Evolutionary conservation across 805 yeast genomes (phyloP).

Genomic region (Kluyveromyces lactis): DNA sequence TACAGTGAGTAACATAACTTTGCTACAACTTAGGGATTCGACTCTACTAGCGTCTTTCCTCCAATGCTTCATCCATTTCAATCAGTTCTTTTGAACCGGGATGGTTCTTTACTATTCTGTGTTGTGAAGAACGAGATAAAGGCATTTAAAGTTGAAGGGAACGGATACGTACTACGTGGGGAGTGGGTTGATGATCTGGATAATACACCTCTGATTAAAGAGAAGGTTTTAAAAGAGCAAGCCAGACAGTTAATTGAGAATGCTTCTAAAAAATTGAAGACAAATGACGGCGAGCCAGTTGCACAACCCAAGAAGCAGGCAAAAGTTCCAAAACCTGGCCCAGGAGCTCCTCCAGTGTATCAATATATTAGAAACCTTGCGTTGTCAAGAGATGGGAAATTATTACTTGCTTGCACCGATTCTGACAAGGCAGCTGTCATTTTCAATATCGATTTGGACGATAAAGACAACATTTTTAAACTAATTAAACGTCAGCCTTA

Average conservation of each 20-base stretch:
- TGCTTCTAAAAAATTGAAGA: constrained; percentile 30
- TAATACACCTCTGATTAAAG: constrained; percentile 36
- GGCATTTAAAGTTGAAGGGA: constrained; percentile 37
- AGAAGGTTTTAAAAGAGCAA: constrained; percentile 37
- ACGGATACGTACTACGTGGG: constrained; percentile 30
- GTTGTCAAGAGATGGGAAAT: constrained; percentile 43
- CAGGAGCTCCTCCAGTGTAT: constrained; percentile 60
- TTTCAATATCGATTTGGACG: constrained; percentile 32
- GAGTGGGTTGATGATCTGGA: constrained; percentile 57
- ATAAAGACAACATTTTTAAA: constrained; percentile 34
- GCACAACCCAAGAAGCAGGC: constrained; percentile 47
- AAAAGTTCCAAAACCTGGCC: constrained; percentile 54
- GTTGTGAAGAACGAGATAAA: constrained; percentile 53
- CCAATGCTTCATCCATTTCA: constrained; percentile 66
- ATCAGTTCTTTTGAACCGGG: constrained; percentile 36
- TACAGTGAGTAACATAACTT: no score
- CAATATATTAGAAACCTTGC: constrained; percentile 60
- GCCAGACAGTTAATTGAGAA: constrained; percentile 25
- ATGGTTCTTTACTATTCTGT: constrained; percentile 44
- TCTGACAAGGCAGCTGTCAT: constrained; percentile 74
- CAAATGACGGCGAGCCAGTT: constrained; percentile 34
- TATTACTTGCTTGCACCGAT: constrained; percentile 65
- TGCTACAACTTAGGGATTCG: no score
- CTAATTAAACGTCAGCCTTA: constrained; percentile 64
- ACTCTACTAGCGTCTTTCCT: no score